phyloP scores from a whole-genome alignment of 169 alveolate species.

The Theileria sp. region DNA sequence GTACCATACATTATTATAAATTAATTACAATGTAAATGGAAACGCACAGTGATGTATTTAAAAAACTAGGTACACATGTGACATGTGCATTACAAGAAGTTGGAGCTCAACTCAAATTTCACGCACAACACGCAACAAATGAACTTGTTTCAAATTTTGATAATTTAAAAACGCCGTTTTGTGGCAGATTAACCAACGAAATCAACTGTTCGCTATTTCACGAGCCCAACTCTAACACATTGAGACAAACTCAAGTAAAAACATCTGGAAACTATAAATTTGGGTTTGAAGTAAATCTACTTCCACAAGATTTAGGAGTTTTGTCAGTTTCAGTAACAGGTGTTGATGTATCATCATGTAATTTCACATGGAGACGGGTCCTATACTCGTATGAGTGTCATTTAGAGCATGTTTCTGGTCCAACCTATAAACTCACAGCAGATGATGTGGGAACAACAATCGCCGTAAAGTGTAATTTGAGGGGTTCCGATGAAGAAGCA shows the following conservation, averaged over 20 bases:
- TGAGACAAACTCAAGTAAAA: constrained; percentile 32
- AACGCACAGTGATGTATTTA: constrained; percentile 47
- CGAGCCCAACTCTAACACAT: constrained; percentile 41
- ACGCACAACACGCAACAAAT: constrained; percentile 60
- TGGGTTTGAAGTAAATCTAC: constrained; percentile 51
- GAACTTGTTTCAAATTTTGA: constrained; percentile 49
- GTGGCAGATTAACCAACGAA: constrained; percentile 38
- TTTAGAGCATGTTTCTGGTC: constrained; percentile 39
- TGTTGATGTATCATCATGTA: constrained; percentile 28
- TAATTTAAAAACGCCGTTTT: constrained; percentile 50
- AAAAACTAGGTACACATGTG: constrained; percentile 42
- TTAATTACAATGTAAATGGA: constrained; percentile 18
- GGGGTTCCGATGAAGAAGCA: constrained; percentile 35
- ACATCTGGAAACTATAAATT: constrained; percentile 43
- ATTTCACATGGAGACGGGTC: constrained; percentile 45
- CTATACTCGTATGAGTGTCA: constrained; percentile 40
- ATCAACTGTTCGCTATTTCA: constrained; percentile 62
- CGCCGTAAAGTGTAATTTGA: constrained; percentile 31
- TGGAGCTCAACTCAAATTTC: constrained; percentile 59
- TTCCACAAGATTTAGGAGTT: constrained; percentile 60
- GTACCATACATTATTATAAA: not conserved
- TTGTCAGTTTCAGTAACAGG: constrained; percentile 37
- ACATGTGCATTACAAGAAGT: constrained; percentile 63
- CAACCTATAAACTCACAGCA: constrained; percentile 49
- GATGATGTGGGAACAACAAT: constrained; percentile 66